Conservation (phyloP, 768 basidiomycete genomes). For the Pleurotus sapidus region DNA sequence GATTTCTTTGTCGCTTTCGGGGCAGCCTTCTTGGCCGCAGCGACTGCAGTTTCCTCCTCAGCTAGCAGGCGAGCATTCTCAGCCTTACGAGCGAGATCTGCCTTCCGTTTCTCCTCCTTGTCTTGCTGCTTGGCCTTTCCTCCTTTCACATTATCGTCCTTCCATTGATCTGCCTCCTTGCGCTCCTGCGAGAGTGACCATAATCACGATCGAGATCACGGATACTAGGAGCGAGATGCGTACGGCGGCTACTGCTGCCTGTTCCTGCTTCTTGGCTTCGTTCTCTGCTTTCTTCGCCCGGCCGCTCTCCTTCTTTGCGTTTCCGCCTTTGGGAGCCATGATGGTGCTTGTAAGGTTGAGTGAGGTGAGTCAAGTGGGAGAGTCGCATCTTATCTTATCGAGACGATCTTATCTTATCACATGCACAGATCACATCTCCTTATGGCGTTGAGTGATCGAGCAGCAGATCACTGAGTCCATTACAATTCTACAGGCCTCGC, state of each 20-base stretch:
- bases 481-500: too few relatives aligned
- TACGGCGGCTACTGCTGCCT: constrained; percentile 60
- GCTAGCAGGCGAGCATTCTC: constrained; percentile 83
- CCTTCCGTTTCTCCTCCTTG: constrained; percentile 76
- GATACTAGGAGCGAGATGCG: background rate
- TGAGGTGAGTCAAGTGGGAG: too few relatives aligned
- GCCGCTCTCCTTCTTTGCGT: constrained; percentile 91
- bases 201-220: background rate
- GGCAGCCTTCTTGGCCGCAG: constrained; percentile 58
- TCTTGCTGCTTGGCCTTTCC: constrained; percentile 66
- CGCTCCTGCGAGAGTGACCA: constrained; percentile 46
- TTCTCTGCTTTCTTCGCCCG: constrained; percentile 91
- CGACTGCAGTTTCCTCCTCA: constrained; percentile 73
- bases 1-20: constrained; percentile 61
- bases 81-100: constrained; percentile 81
- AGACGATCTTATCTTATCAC: too few relatives aligned
- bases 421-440: too few relatives aligned
- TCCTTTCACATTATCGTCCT: constrained; percentile 55
- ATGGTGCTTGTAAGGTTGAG: constrained; percentile 1
- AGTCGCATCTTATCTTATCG: too few relatives aligned
- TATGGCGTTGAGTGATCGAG: background rate
- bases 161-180: constrained; percentile 68
- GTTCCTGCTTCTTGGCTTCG: constrained; percentile 74
- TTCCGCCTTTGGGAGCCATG: constrained; percentile 88
- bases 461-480: background rate